Conservation (phyloP, 108 stramenopile species). For the Nitzschia sp. region DNA sequence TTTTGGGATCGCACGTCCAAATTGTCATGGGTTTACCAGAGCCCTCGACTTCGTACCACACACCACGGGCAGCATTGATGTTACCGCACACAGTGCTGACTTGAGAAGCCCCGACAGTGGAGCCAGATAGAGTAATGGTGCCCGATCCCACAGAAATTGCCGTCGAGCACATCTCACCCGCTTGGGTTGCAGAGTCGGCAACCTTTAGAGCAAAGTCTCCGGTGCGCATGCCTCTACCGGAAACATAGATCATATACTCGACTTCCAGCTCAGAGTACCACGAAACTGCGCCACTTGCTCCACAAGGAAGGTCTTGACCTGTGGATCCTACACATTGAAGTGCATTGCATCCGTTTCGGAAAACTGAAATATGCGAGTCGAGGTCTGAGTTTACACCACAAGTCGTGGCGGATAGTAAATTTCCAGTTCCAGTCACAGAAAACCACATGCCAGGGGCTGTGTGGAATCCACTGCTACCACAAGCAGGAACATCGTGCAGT, state of each 20-base stretch:
- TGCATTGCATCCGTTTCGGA: slow-evolving; percentile 17
- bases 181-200: slow-evolving; percentile 5
- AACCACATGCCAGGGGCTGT: slow-evolving; percentile 38
- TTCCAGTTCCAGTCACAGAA: slow-evolving; percentile 30
- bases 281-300: slow-evolving; percentile 16
- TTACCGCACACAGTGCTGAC: neutral
- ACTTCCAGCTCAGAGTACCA: slow-evolving; percentile 19
- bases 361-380: slow-evolving; percentile 35
- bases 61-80: slow-evolving; percentile 9
- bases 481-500: slow-evolving; percentile 24
- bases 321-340: slow-evolving; percentile 32
- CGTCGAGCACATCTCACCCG: slow-evolving; percentile 10
- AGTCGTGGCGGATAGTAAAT: slow-evolving; percentile 23
- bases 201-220: slow-evolving; percentile 32
- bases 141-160: slow-evolving; percentile 10
- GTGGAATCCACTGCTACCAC: slow-evolving; percentile 28
- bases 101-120: neutral
- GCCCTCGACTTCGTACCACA: slow-evolving; percentile 30
- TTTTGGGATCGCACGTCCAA: slow-evolving; percentile 26
- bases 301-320: slow-evolving; percentile 22
- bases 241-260: slow-evolving; percentile 32
- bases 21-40: slow-evolving; percentile 22
- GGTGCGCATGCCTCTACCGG: slow-evolving; percentile 18
- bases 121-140: neutral
- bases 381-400: slow-evolving; percentile 19